phyloP scores from a whole-genome alignment of 495 filamentous ascomycete species.

The Pseudoneurospora amorphoporcata region DNA sequence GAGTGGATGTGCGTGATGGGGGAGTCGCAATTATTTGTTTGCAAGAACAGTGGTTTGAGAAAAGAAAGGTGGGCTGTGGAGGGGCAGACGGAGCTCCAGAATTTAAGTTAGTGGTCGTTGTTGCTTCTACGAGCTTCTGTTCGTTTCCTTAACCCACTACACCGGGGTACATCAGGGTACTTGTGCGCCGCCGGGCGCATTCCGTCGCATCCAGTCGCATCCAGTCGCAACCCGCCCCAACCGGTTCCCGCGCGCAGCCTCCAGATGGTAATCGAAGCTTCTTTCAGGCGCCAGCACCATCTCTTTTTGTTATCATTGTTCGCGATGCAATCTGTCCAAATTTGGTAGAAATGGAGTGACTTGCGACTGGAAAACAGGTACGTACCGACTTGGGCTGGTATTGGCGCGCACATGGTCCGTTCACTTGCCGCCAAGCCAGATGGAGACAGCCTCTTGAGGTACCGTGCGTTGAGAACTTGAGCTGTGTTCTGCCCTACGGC shows the following conservation, averaged over 20 bases:
- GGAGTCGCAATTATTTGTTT: slow-evolving; percentile 1
- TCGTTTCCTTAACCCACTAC: slow-evolving; percentile 25
- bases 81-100: slow-evolving; percentile 19
- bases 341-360: not conserved
- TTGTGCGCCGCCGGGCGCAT: slow-evolving; percentile 14
- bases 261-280: slow-evolving; percentile 20
- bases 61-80: slow-evolving; percentile 6
- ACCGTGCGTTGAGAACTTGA: not conserved
- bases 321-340: not conserved
- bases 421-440: not conserved
- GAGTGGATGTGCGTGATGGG: slow-evolving; percentile 5
- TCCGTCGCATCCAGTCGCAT: not conserved
- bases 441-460: not conserved
- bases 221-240: not conserved
- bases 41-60: slow-evolving; percentile 8
- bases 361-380: not conserved
- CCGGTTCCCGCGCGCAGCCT: slow-evolving; percentile 8
- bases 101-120: slow-evolving; percentile 20
- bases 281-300: slow-evolving; percentile 7
- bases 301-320: not conserved
- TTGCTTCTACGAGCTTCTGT: slow-evolving; percentile 25
- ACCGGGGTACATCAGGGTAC: slow-evolving; percentile 18
- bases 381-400: not conserved
- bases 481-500: not conserved
- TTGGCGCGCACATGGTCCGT: not conserved